Evolutionary conservation across 495 filamentous ascomycete species (phyloP), one percentile per base, ranked within the genome.

Genomic region (Aspergillus nidulans): DNA sequence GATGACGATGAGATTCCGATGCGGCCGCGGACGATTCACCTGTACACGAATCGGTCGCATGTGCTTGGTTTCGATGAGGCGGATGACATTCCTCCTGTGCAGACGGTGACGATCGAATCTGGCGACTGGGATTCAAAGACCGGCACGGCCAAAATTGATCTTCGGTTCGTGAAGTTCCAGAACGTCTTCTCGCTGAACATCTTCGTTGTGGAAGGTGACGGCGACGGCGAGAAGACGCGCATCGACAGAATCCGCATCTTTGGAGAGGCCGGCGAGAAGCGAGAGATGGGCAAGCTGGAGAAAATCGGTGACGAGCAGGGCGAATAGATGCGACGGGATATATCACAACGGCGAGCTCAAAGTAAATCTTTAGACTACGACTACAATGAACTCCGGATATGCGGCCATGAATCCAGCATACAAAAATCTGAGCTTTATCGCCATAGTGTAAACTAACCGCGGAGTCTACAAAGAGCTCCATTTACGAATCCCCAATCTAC

Each of bases 81-180:
- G 23, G 90, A 95, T 21, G 91, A 95, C 60, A 84, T 88, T 49
- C 71, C 81, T 16, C 75, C 88, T 3, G 91, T 89, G 36, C 94
- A 97, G 71, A 77, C 71, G 30, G 81, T 96, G 56, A 81, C 80
- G 61, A 77, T 98, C 19, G 74, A 82, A 55, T 74, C 82, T 24
- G 78, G 77, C 42, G 90, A 96, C 69, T 98, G 94, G 94, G 91
- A 96, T 70, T 55, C 67, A 48, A 82, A 83, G 56, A 94, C 91
- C 4, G 89, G 86, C 12, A 97, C 95, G 4, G 91, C 89, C 10
- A 90, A 83, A 64, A 74, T 97, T 18, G 75, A 85, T 32, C 72
- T 96, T 59, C 88, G 92, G 12, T 97, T 91, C 66, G 95, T 97
- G 69, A 97, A 96, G 74, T 98, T 97, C 77, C 94, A 98, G 74